Conservation (phyloP, 1,284 basidiomycete species). For the Chondrostereum purpureum region DNA sequence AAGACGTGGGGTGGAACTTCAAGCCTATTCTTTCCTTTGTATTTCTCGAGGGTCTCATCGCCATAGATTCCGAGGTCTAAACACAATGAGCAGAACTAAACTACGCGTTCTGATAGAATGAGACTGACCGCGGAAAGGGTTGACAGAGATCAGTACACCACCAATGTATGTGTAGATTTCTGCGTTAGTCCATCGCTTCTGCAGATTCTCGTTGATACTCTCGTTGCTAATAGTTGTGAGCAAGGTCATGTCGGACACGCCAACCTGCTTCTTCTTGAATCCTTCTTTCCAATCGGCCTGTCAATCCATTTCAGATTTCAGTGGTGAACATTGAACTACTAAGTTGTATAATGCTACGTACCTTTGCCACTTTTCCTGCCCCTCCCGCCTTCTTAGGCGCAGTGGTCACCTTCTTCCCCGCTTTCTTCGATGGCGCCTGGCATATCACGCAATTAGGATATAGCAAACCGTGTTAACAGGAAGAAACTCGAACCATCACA, state of each 20-base stretch:
- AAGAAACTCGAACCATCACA: neutral
- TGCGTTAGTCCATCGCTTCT: constrained; percentile 90
- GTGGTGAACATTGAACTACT: no score
- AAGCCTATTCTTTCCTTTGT: constrained; percentile 96
- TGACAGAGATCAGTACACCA: constrained; percentile 95
- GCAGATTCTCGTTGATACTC: constrained; percentile 95
- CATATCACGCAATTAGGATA: constrained; percentile 1
- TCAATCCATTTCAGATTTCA: constrained; percentile 4
- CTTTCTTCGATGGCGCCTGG: constrained; percentile 87
- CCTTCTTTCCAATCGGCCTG: constrained; percentile 98
- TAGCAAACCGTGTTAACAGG: no score
- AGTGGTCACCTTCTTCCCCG: constrained; percentile 75
- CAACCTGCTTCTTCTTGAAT: constrained; percentile 96
- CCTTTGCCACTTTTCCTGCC: constrained; percentile 69
- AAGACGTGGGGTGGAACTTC: constrained; percentile 99
- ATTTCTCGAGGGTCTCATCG: constrained; percentile 78
- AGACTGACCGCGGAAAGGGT: constrained; percentile 87
- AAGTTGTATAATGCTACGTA: constrained; percentile 23
- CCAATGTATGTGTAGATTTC: constrained; percentile 99
- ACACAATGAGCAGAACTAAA: constrained; percentile 6
- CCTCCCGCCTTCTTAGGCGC: constrained; percentile 59
- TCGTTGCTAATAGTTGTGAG: constrained; percentile 97
- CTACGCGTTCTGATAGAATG: neutral
- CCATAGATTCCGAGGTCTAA: constrained; percentile 96
- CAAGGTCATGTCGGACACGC: constrained; percentile 98